Base-by-base conservation (phyloP, 2,329 filamentous ascomycete species). In the Pseudogymnoascus sp. region DNA sequence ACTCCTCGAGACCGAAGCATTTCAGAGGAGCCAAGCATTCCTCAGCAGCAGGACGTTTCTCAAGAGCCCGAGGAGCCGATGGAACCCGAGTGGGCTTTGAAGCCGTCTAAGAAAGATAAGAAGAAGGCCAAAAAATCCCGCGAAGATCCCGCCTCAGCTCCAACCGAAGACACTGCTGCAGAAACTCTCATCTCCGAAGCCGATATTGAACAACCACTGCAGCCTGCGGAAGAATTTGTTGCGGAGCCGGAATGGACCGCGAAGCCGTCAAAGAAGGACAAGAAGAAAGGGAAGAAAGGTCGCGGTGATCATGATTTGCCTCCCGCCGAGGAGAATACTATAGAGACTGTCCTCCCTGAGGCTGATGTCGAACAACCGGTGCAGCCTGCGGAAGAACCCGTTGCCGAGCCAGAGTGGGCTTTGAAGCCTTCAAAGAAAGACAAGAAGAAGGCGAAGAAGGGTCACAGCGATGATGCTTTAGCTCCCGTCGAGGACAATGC, bases 241-340 rank as follows among this genome's bases (percentile, higher is more conserved):
- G n/a, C 19, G 9, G 37, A 37, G 9, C 28, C 37, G 9, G 39
- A 23, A 45, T 33, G 26, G 30, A 33, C 18, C 4, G 35, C 34
- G 7, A 41, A 48, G 58, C 58, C 34, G 33, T 68, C 69, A 9
- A 73, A 73, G 61, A 73, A 73, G 62, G 67, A 68, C 8, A 77
- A 77, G 68, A 78, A 76, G 62, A 69, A 68, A 41, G 69, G 69
- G 59, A 70, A 68, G 12, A 26, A 52, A 34, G 15, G 21, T n/a
- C 21, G 19, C 8, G 41, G 12, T 28, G 38, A 56, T 4, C 9
- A 34, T 18, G 13, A 18, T 4, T 10, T 23, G 10, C 10, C 35
- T 34, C 19, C 28, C 3, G 28, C 8, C 1, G 52, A 57, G 2
- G 52, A 35, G 1, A 15, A 4, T n/a, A 2, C 28, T 12, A 8